Evolutionary conservation across 345 rosid genomes (phyloP).

Genomic region (Turnera subulata): DNA sequence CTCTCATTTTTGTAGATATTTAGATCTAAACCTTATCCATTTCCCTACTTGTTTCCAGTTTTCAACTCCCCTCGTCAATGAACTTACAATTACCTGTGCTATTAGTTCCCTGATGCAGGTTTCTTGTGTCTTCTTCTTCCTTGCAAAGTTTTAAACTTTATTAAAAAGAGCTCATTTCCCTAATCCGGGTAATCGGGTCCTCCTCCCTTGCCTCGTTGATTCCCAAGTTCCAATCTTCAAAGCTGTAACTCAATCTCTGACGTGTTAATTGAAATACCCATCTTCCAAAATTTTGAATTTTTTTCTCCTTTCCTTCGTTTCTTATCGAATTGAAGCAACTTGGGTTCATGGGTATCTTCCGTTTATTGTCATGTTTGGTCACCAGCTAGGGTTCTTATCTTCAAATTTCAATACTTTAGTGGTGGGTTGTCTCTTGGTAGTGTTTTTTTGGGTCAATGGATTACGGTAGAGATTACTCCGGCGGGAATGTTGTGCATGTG

Average conservation of each 20-base stretch:
- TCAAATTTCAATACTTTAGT: background rate
- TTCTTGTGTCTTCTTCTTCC: background rate
- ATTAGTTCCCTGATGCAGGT: too few species aligned
- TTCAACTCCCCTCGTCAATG: too few species aligned
- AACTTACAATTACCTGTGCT: too few species aligned
- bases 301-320: too few species aligned
- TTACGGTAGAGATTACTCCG: slow-evolving; percentile 38
- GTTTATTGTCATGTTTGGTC: background rate
- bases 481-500: slow-evolving; percentile 63
- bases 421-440: background rate
- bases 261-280: background rate
- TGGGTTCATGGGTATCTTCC: slow-evolving; percentile 1
- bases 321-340: slow-evolving; percentile 2
- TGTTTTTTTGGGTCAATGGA: slow-evolving; percentile 33
- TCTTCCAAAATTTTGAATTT: too few species aligned
- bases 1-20: background rate
- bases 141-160: too few species aligned
- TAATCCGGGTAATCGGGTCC: slow-evolving; percentile 11
- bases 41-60: background rate
- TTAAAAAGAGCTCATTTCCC: slow-evolving; percentile 38
- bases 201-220: background rate
- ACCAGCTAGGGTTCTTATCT: slow-evolving; percentile 5
- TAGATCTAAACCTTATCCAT: slow-evolving; percentile 16
- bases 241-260: background rate
- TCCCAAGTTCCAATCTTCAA: background rate